Percentiles rank a stretch among this genome's conserved stretches.
Evolutionary conservation across 805 yeast species (phyloP).

Genomic region (Candida sonorensis): DNA sequence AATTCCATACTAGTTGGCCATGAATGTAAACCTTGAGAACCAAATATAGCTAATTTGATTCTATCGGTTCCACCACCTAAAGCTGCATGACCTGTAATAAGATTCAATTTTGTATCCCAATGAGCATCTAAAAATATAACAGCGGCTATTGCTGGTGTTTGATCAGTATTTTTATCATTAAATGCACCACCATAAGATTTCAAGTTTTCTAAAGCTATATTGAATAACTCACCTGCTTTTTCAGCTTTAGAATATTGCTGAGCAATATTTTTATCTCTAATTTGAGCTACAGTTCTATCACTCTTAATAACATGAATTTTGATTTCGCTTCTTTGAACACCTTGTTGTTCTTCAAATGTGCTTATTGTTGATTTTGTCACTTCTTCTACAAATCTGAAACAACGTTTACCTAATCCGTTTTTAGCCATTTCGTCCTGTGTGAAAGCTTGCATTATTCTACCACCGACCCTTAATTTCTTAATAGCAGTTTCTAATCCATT

Average conservation of each 20-base stretch:
- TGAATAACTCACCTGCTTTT: constrained; percentile 69
- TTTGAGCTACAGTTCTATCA: constrained; percentile 59
- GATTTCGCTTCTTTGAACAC: constrained; percentile 37
- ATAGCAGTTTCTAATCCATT: constrained; percentile 60
- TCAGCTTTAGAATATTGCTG: constrained; percentile 77
- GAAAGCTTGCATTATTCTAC: constrained; percentile 82
- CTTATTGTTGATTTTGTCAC: constrained; percentile 48
- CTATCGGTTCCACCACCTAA: constrained; percentile 79
- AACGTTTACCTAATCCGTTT: constrained; percentile 69
- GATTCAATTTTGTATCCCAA: constrained; percentile 56
- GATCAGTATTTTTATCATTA: constrained; percentile 21
- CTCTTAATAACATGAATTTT: constrained; percentile 74
- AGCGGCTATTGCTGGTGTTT: constrained; percentile 69
- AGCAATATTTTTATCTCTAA: constrained; percentile 73
- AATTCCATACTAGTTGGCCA: constrained; percentile 87
- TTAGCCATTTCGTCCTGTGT: constrained; percentile 84
- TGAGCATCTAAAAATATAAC: constrained; percentile 79
- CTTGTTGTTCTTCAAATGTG: constrained; percentile 28
- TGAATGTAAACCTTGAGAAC: constrained; percentile 84
- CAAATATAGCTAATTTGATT: constrained; percentile 80
- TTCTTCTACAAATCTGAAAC: constrained; percentile 70
- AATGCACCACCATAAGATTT: constrained; percentile 50
- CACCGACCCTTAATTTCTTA: constrained; percentile 69
- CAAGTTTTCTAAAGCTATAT: constrained; percentile 74
- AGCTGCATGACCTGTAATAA: constrained; percentile 86